phyloP scores from a whole-genome alignment of 257 asterid species.

The Gentiana dahurica region DNA sequence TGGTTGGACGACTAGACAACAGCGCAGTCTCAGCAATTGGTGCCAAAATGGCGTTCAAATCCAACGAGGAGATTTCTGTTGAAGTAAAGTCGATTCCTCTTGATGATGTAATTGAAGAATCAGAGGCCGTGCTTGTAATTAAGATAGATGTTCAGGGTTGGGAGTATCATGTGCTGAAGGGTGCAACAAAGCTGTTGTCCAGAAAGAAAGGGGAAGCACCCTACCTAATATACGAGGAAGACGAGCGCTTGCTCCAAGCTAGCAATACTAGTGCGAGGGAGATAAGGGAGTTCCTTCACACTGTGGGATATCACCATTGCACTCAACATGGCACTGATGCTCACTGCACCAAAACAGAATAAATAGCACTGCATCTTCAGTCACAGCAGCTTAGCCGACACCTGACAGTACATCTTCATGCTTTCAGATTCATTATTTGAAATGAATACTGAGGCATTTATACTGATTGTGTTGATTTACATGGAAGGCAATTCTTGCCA shows the following conservation, averaged over 20 bases:
- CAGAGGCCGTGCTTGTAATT: slow-evolving; percentile 57
- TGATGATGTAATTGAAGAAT: slow-evolving; percentile 56
- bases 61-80: slow-evolving; percentile 82
- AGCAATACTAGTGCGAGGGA: slow-evolving; percentile 83
- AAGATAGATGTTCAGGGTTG: slow-evolving; percentile 99
- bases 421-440: background rate
- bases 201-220: slow-evolving; percentile 88
- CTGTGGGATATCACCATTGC: slow-evolving; percentile 69
- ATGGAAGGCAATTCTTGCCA: background rate
- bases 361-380: slow-evolving; percentile 9
- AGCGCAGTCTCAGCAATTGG: slow-evolving; percentile 94
- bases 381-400: background rate
- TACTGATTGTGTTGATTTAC: background rate
- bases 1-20: slow-evolving; percentile 95
- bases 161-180: slow-evolving; percentile 95
- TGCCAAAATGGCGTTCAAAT: slow-evolving; percentile 90
- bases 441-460: slow-evolving; percentile 1
- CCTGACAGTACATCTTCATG: background rate
- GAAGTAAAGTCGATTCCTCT: slow-evolving; percentile 75
- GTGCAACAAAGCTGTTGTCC: slow-evolving; percentile 70
- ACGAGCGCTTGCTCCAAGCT: slow-evolving; percentile 79
- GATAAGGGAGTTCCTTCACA: slow-evolving; percentile 61
- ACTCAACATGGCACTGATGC: slow-evolving; percentile 80
- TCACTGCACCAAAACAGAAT: slow-evolving; percentile 78
- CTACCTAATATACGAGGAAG: slow-evolving; percentile 91